A percentile compares a stretch with the other conserved stretches of the same genome.
phyloP scores from a whole-genome alignment of 2,329 filamentous ascomycete genomes.

The Aspergillus brunneoviolaceus region DNA sequence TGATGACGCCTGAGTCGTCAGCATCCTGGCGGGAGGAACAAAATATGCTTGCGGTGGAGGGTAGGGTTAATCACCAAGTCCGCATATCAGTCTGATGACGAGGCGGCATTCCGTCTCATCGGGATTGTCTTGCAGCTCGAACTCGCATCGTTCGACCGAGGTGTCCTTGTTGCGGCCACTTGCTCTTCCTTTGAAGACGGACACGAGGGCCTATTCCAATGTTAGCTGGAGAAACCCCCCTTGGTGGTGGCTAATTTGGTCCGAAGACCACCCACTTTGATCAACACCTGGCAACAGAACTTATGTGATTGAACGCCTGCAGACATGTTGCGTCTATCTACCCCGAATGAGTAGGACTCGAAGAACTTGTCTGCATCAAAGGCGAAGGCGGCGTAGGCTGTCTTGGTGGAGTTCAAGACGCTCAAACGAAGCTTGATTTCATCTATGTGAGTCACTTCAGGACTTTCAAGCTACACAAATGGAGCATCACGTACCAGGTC shows the following conservation, averaged over 20 bases:
- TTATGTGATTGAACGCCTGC: slow-evolving; percentile 43
- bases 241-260: not conserved
- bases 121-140: slow-evolving; percentile 57
- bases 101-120: slow-evolving; percentile 61
- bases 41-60: not conserved
- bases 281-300: slow-evolving; percentile 60
- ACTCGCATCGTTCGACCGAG: slow-evolving; percentile 61
- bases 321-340: slow-evolving; percentile 19
- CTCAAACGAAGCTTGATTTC: slow-evolving; percentile 56
- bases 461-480: not conserved
- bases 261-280: slow-evolving; percentile 46
- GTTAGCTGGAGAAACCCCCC: slow-evolving; percentile 4
- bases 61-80: slow-evolving; percentile 48
- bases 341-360: slow-evolving; percentile 55
- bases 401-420: slow-evolving; percentile 62
- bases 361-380: slow-evolving; percentile 58
- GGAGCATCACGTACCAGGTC: slow-evolving; percentile 40
- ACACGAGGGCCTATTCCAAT: slow-evolving; percentile 52
- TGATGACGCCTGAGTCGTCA: slow-evolving; percentile 55
- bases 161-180: slow-evolving; percentile 59
- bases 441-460: slow-evolving; percentile 10
- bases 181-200: slow-evolving; percentile 61
- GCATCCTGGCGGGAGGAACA: not conserved
- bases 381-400: slow-evolving; percentile 61
- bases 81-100: slow-evolving; percentile 62